phyloP scores from a whole-genome alignment of 2,329 filamentous ascomycete genomes.

The Cadophora luteo-olivacea region DNA sequence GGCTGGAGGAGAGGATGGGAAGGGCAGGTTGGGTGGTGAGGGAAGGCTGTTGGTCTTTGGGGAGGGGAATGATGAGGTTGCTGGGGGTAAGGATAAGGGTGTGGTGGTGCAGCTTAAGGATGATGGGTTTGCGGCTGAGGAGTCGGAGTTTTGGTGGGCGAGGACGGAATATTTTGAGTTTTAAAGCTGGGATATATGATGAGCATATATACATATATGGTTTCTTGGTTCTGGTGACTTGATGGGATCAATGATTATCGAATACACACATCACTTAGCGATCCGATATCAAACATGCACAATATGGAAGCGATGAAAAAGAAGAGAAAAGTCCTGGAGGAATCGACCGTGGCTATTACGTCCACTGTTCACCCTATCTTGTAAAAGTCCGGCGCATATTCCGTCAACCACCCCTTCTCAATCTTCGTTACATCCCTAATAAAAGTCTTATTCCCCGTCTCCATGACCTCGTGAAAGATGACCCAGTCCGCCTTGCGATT shows the following conservation, averaged over 20 bases:
- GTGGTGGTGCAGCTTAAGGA: conserved; percentile 50
- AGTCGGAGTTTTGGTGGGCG: conserved; percentile 68
- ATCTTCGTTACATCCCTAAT: conserved; percentile 94
- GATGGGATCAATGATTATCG: not conserved
- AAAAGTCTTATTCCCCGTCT: conserved; percentile 86
- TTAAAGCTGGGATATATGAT: not conserved
- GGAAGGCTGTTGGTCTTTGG: conserved; percentile 61
- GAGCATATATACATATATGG: not conserved
- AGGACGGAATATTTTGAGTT: conserved; percentile 54
- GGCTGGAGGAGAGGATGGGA: conserved; percentile 23
- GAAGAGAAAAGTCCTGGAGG: not conserved
- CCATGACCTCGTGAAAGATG: conserved; percentile 91
- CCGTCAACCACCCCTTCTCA: conserved; percentile 88
- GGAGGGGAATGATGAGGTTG: conserved; percentile 62
- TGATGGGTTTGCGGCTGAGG: conserved; percentile 53
- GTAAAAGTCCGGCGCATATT: conserved; percentile 88
- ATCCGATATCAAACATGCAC: not conserved
- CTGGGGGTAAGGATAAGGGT: conserved; percentile 48
- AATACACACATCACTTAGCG: not conserved
- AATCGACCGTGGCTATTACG: not conserved
- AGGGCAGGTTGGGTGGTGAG: conserved; percentile 19
- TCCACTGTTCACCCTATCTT: conserved; percentile 51
- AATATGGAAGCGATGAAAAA: not conserved
- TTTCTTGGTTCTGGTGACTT: not conserved
- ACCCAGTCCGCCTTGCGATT: conserved; percentile 97